Evolutionary conservation across 805 yeast species (phyloP).

Genomic region (Spathaspora boniae): DNA sequence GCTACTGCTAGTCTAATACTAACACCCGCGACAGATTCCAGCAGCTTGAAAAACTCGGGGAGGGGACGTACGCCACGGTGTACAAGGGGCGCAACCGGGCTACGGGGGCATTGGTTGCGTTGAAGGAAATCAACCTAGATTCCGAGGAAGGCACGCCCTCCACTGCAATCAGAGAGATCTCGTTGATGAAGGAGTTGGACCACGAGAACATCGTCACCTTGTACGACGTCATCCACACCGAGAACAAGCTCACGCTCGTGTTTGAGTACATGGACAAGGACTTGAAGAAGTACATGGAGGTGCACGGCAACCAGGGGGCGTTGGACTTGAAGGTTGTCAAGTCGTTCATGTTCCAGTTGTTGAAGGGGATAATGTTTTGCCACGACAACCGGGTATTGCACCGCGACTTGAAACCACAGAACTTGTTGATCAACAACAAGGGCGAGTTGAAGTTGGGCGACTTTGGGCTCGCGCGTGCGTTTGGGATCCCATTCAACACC

Average conservation of each 20-base stretch:
- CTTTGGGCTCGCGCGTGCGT: slow-evolving; percentile 95
- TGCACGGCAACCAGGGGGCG: slow-evolving; percentile 72
- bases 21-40: slow-evolving; percentile 35
- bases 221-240: slow-evolving; percentile 95
- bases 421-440: slow-evolving; percentile 78
- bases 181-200: slow-evolving; percentile 89
- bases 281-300: slow-evolving; percentile 91
- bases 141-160: slow-evolving; percentile 98
- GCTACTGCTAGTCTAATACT: slow-evolving; percentile 2
- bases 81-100: slow-evolving; percentile 87
- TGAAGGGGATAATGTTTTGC: slow-evolving; percentile 85
- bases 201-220: slow-evolving; percentile 90
- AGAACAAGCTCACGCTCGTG: slow-evolving; percentile 89
- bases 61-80: slow-evolving; percentile 98
- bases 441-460: slow-evolving; percentile 95
- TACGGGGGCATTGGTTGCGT: slow-evolving; percentile 86
- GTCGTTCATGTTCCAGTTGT: slow-evolving; percentile 90
- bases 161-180: slow-evolving; percentile 95
- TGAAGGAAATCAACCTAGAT: slow-evolving; percentile 91
- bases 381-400: slow-evolving; percentile 83
- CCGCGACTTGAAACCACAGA: slow-evolving; percentile 92
- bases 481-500: slow-evolving; percentile 96
- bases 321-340: slow-evolving; percentile 71
- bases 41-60: slow-evolving; percentile 81
- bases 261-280: slow-evolving; percentile 94